These are phyloP conservation scores for Ceratobasidium theobromae DNA, from an alignment of 1,284 basidiomycete genomes.

Conservation along the genomic window DNA sequence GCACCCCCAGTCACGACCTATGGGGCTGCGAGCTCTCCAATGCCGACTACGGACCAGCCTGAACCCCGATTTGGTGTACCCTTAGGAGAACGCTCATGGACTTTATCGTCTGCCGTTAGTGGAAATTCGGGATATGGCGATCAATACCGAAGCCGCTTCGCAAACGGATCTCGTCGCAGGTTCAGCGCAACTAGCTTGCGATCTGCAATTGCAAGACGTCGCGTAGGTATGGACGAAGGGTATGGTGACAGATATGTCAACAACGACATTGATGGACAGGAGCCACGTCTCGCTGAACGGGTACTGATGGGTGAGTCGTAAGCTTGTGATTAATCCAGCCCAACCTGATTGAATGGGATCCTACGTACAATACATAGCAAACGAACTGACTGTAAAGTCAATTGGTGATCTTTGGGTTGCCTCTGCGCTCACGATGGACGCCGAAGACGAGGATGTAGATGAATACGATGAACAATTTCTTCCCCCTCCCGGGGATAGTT, in stretches of 20 bases:
- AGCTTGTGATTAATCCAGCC: not conserved
- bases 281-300: conserved; percentile 60
- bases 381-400: conserved; percentile 85
- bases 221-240: not conserved
- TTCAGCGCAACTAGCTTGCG: not conserved
- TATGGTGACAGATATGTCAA: not conserved
- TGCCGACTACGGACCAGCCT: not conserved
- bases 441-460: conserved; percentile 60
- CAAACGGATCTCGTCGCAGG: conserved; percentile 1
- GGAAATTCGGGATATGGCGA: conserved; percentile 22
- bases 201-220: conserved; percentile 2
- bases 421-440: conserved; percentile 86
- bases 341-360: conserved; percentile 4
- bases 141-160: conserved; percentile 10
- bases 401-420: conserved; percentile 93
- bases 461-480: conserved; percentile 47
- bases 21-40: not conserved
- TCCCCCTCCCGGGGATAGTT: not conserved
- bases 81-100: conserved; percentile 19
- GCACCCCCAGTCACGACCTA: not conserved
- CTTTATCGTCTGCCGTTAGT: conserved; percentile 15
- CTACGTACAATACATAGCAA: conserved; percentile 51
- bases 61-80: conserved; percentile 5
- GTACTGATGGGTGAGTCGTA: conserved; percentile 61
- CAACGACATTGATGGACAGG: not conserved